Evolutionary conservation across 1,284 basidiomycete genomes (phyloP), one percentile per base, ranked within the genome.

Genomic region (Heterobasidion parviporum): DNA sequence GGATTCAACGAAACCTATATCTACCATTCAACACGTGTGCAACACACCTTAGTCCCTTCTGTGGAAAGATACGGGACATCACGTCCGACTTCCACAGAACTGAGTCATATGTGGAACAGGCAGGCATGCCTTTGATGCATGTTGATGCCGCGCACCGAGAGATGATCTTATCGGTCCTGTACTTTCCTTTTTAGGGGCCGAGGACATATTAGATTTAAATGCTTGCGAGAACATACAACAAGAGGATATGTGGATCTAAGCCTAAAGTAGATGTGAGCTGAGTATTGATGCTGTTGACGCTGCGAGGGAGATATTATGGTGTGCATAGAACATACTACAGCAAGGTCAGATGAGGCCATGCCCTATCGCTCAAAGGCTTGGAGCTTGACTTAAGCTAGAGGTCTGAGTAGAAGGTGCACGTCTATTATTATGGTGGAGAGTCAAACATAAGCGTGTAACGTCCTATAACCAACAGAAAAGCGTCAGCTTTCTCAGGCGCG

Each of bases 91-190:
- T 15, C 26, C 9, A 12, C 41, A 45, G 18, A 20, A 20, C 38
- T 43, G 38, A 45, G 41, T 43, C 52, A 44, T 14, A 32, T 16
- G 18, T 8, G 38, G 26, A n/a, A 38, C 12, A 44, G 6, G n/a
- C 8, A 14, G 45, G 54, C 59, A 60, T 34, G 59, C 54, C 33
- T 51, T 45, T 50, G 50, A 50, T 35, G 56, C 59, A 54, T 60
- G 59, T 54, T 52, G 51, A 8, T 18, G 54, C 16, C 55, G 49
- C 44, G 46, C 49, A 49, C 46, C 51, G 36, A 15, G 44, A 45
- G 50, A 50, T 45, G 53, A 53, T 43, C 50, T 57, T 59, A 59
- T 60, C 57, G 52, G 52, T 45, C 56, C 45, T 34, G 16, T 60
- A 50, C 16, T 52, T 49, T 32, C n/a, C 38, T 41, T 41, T 41